Evolutionary conservation across 352 stramenopile genomes (phyloP), one percentile per base, ranked within the genome.

Genomic region (Pythium myriotylum): DNA sequence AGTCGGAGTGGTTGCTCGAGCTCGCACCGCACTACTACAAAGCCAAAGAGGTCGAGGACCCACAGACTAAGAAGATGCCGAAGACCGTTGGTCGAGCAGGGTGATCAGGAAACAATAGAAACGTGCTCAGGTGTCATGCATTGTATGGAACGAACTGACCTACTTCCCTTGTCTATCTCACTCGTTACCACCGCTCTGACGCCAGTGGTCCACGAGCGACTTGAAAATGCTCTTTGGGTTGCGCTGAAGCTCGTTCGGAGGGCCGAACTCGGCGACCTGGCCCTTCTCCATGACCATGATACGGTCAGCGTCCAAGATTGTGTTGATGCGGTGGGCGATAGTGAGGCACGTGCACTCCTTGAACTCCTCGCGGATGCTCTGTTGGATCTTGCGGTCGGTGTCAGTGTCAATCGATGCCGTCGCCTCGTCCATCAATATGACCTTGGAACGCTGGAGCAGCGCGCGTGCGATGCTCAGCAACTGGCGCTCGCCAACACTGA

Each of bases 11-110:
- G 98, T 77, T 99, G 4, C 83, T 98, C 46, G 97, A 99, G 70
- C 96, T 99, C 54, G 98, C 98, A 20, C 98, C 98, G 39, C 97
- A 99, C 77, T 99, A 99, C 76, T 99, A 99, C 79, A 98, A 99
- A 73, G 76, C 85, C 40, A 98, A 95, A 58, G 97, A 99, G 64
- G 88, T 99, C 19, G 91, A 98, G 60, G 96, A 99, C 70, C 67
- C 89, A 12, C 89, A 89, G 54, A 91, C 77, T 23, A 99, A 99
- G 75, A 99, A 99, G 71, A 98, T 98, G 92, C 95, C 96, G n/a
- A 99, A 98, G 59, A 70, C 61, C 3, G 58, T 79, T 1, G 82
- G 82, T 0, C 73, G 80, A 42, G 74, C 80, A 42, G 75, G 69
- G 20, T 77, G 61, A 17, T 50, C 27, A 29, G 32, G 10, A 53